Evolutionary conservation across 2,329 filamentous ascomycete species (phyloP).

Genomic region (Trichoderma breve): DNA sequence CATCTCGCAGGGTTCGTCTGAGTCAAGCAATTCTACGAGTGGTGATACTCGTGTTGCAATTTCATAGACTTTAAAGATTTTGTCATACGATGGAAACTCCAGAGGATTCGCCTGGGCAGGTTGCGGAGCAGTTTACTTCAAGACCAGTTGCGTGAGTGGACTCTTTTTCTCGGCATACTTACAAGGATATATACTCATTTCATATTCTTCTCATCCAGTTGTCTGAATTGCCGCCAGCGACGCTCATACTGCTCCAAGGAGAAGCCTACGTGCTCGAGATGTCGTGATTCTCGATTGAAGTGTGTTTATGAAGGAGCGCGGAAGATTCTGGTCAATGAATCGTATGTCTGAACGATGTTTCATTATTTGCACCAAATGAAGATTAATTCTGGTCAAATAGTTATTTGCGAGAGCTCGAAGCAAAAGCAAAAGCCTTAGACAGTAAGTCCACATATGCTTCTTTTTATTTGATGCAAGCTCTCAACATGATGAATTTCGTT

Average conservation of each 20-base stretch:
- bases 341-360: conserved; percentile 21
- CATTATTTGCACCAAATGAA: neutral
- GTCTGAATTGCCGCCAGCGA: conserved; percentile 35
- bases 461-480: neutral
- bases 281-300: conserved; percentile 30
- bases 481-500: neutral
- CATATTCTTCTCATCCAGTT: conserved; percentile 26
- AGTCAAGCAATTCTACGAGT: neutral
- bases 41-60: neutral
- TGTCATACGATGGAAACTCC: conserved; percentile 1
- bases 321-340: conserved; percentile 37
- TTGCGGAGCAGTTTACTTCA: conserved; percentile 23
- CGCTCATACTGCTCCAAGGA: conserved; percentile 40
- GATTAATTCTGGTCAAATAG: conserved; percentile 21
- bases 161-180: neutral
- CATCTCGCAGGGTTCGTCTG: neutral
- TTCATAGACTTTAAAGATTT: neutral
- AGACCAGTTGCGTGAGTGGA: conserved; percentile 31
- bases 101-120: neutral
- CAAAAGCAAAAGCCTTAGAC: conserved; percentile 34
- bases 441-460: conserved; percentile 20
- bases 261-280: conserved; percentile 36
- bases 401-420: conserved; percentile 35
- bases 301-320: conserved; percentile 38
- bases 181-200: neutral